Evolutionary conservation across 228 moss, liverwort and hornwort genomes (phyloP), one percentile per base, ranked within the genome.

Genomic region (Sphagnum fallax): DNA sequence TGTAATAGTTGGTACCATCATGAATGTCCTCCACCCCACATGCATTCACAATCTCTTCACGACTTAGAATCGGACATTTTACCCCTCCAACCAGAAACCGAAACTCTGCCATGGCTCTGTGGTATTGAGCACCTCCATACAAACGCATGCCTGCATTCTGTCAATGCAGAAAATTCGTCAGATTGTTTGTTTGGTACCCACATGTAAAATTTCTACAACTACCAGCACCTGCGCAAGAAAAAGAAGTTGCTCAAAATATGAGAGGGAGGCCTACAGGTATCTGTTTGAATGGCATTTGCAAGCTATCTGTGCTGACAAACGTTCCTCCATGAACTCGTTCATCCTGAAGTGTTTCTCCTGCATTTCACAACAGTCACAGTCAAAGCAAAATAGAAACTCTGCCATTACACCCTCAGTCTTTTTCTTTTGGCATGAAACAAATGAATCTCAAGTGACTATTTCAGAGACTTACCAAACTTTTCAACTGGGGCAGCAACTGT

Each of bases 1-100:
- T 93, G 78, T 93, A 98, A 78, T 98, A 98, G 70, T 98, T 98
- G 60, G 97, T 93, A 53, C 97, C 97, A 72, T 98, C 97, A 61
- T 98, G 97, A 58, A 91, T 90, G 53, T 98, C 97, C 88, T 98
- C 97, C 61, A 98, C 97, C 18, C 97, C 97, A 76, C 97, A 98
- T 48, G 97, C 97, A 80, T 98, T 98, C 47, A 98, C 97, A 74
- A 98, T 98, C 77, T 98, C 97, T 84, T 98, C 97, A 65, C 97
- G 87, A 63, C 81, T 93, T 65, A 98, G 87, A 62, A 82, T 74
- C 63, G 97, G 97, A 66, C 97, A 98, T 68, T 90, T 98, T 4
- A 90, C 91, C 79, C 87, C 90, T 64, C 97, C 97, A 47, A 98
- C 97, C 11, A 98, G 85, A 77, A 90, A 93, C 72, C 97, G 89